A percentile compares a stretch with the other conserved stretches of the same genome.
phyloP scores from a whole-genome alignment of 441 rosid genomes.

The Populus hybrid region DNA sequence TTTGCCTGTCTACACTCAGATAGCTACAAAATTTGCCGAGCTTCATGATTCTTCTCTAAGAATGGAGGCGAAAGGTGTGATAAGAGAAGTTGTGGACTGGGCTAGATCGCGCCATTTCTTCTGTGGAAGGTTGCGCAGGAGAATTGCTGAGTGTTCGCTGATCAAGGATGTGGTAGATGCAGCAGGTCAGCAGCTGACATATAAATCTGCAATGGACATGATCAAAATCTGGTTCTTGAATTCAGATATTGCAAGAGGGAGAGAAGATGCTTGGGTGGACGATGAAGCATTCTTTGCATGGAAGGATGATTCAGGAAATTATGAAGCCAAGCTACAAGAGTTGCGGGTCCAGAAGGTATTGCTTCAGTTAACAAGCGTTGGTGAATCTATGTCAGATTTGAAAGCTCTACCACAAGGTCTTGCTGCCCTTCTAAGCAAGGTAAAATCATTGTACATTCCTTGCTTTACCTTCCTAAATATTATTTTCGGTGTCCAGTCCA shows the following conservation, averaged over 20 bases:
- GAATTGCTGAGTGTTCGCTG: constrained; percentile 73
- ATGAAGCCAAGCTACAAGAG: constrained; percentile 64
- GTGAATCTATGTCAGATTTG: constrained; percentile 66
- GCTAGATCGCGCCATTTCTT: constrained; percentile 65
- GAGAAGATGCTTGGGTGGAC: constrained; percentile 68
- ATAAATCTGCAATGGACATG: constrained; percentile 59
- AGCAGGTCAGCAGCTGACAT: constrained; percentile 56
- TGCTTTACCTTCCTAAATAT: constrained; percentile 8
- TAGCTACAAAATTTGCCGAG: constrained; percentile 94
- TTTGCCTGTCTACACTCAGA: constrained; percentile 84
- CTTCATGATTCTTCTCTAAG: constrained; percentile 93
- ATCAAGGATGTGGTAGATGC: constrained; percentile 66
- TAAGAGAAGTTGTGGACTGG: constrained; percentile 93
- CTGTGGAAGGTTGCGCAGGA: constrained; percentile 66
- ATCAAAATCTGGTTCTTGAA: constrained; percentile 79
- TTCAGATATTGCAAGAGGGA: constrained; percentile 50
- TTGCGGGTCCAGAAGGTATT: constrained; percentile 58
- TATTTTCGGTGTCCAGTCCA: not conserved
- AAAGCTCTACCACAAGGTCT: constrained; percentile 92
- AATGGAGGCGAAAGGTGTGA: constrained; percentile 98
- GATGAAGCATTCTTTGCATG: constrained; percentile 87
- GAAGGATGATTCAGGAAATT: constrained; percentile 63
- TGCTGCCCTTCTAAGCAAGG: constrained; percentile 86
- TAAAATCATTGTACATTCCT: constrained; percentile 28
- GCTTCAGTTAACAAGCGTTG: constrained; percentile 62